Percentiles rank a stretch among this genome's conserved stretches.
These are phyloP conservation scores for Debaryomyces maramus DNA, from an alignment of 805 yeast species.

Conservation along the genomic window DNA sequence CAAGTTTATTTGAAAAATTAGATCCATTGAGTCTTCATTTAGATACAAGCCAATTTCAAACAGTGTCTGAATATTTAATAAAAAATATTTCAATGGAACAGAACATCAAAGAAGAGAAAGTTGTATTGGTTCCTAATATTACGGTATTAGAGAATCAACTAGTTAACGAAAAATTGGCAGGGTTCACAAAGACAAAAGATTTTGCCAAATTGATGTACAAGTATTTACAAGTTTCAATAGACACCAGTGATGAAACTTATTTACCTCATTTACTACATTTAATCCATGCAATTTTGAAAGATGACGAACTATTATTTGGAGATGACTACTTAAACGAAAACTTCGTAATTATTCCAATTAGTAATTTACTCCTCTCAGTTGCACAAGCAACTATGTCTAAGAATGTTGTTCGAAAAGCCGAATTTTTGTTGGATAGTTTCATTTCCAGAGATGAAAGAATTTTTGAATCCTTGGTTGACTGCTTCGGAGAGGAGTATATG, in stretches of 20 bases:
- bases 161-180: constrained; percentile 44
- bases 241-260: constrained; percentile 51
- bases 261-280: constrained; percentile 65
- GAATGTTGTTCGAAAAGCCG: constrained; percentile 53
- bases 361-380: constrained; percentile 54
- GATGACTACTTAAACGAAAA: constrained; percentile 38
- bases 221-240: constrained; percentile 53
- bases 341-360: constrained; percentile 55
- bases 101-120: constrained; percentile 38
- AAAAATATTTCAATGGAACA: constrained; percentile 41
- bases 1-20: constrained; percentile 49
- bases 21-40: constrained; percentile 60
- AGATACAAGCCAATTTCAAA: constrained; percentile 51
- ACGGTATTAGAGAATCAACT: constrained; percentile 26
- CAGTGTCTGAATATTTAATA: constrained; percentile 48
- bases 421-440: constrained; percentile 51
- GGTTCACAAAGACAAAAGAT: constrained; percentile 48
- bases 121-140: constrained; percentile 51
- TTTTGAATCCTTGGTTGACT: constrained; percentile 49
- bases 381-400: constrained; percentile 52
- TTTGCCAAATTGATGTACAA: constrained; percentile 61
- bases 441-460: constrained; percentile 50
- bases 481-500: constrained; percentile 59
- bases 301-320: constrained; percentile 48
- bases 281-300: constrained; percentile 61